These are phyloP conservation scores for Aspergillus japonicus DNA, from an alignment of 2,329 filamentous ascomycete species.

Conservation along the genomic window DNA sequence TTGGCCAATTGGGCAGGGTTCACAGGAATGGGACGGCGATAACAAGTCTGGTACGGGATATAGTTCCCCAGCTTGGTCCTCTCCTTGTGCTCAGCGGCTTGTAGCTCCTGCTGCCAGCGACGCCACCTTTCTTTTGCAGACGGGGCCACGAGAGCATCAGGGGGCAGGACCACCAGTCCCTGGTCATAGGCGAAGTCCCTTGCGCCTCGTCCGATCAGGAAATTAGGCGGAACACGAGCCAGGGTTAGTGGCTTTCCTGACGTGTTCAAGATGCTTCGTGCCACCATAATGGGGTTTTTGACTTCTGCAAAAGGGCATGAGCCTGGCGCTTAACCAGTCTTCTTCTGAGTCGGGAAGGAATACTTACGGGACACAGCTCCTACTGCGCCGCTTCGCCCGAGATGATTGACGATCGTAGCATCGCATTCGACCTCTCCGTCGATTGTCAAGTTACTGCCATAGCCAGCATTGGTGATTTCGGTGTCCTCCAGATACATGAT, in stretches of 20 bases:
- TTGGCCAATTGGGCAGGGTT: slow-evolving; percentile 25
- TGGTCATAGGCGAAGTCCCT: slow-evolving; percentile 80
- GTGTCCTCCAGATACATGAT: slow-evolving; percentile 86
- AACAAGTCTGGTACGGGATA: slow-evolving; percentile 18
- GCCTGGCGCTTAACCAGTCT: background rate
- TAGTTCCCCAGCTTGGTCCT: slow-evolving; percentile 28
- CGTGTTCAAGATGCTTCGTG: slow-evolving; percentile 76
- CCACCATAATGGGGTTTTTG: slow-evolving; percentile 87
- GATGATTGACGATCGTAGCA: slow-evolving; percentile 87
- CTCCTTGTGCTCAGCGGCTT: slow-evolving; percentile 56
- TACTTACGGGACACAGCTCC: slow-evolving; percentile 82
- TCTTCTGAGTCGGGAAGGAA: background rate
- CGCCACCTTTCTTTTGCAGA: slow-evolving; percentile 75
- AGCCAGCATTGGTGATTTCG: slow-evolving; percentile 95
- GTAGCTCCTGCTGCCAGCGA: slow-evolving; percentile 72
- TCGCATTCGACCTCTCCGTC: slow-evolving; percentile 93
- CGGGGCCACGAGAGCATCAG: slow-evolving; percentile 76
- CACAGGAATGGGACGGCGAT: slow-evolving; percentile 23
- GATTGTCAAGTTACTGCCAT: slow-evolving; percentile 89
- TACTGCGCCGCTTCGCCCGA: slow-evolving; percentile 86
- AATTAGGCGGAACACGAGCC: slow-evolving; percentile 85
- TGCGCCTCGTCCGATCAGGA: slow-evolving; percentile 83
- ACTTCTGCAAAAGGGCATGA: slow-evolving; percentile 46
- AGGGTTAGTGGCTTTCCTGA: slow-evolving; percentile 77
- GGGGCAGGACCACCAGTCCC: slow-evolving; percentile 69